phyloP scores from a whole-genome alignment of 2,329 filamentous ascomycete species.

The Dryadomyces quercus-mongolicae region DNA sequence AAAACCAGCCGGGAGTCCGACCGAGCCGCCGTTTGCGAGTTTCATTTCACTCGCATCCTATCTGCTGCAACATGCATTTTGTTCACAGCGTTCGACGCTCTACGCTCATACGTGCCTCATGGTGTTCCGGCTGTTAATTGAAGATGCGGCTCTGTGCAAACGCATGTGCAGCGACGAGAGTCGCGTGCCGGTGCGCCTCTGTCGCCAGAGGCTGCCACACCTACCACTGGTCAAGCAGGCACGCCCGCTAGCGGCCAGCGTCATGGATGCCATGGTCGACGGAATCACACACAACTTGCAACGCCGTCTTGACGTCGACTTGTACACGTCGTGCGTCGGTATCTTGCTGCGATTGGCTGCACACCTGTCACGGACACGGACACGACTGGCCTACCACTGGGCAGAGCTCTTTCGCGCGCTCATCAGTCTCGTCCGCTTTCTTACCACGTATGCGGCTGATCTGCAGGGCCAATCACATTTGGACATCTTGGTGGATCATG shows the following conservation, averaged over 20 bases:
- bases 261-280: slow-evolving; percentile 82
- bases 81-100: slow-evolving; percentile 62
- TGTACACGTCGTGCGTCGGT: slow-evolving; percentile 73
- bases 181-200: slow-evolving; percentile 65
- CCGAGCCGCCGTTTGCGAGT: slow-evolving; percentile 61
- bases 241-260: slow-evolving; percentile 58
- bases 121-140: slow-evolving; percentile 73
- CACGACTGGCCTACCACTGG: slow-evolving; percentile 84
- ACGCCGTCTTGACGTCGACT: slow-evolving; percentile 67
- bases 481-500: slow-evolving; percentile 59
- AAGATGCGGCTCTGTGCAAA: slow-evolving; percentile 74
- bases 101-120: slow-evolving; percentile 82
- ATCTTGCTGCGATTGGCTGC: slow-evolving; percentile 75
- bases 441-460: slow-evolving; percentile 75
- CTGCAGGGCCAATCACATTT: slow-evolving; percentile 55
- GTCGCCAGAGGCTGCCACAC: slow-evolving; percentile 78
- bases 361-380: slow-evolving; percentile 70
- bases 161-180: slow-evolving; percentile 52
- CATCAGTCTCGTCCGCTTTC: slow-evolving; percentile 77
- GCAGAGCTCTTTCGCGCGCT: slow-evolving; percentile 86
- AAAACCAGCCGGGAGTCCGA: neutral
- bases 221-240: slow-evolving; percentile 64
- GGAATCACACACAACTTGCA: slow-evolving; percentile 90
- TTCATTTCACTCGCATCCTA: slow-evolving; percentile 89
- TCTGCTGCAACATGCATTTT: slow-evolving; percentile 82